Base-by-base conservation (phyloP, 257 asterid genomes). In the Petrea volubilis region DNA sequence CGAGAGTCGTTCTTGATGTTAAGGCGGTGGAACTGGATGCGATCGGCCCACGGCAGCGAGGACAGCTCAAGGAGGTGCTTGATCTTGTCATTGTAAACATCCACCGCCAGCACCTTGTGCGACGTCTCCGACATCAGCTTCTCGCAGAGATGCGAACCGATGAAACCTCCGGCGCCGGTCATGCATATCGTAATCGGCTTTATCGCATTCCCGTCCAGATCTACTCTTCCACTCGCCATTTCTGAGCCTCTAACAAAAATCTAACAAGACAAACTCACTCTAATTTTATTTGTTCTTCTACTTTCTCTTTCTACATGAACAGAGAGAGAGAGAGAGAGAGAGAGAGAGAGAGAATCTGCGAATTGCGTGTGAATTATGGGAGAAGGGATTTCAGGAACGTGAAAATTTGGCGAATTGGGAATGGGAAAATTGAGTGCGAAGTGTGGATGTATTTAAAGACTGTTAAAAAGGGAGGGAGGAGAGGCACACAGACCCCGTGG, bases 141-240 rank as follows among this genome's bases (percentile, higher is more conserved):
- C 87, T 93, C 98, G 74, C 98, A 93, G 17, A 93, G 88, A 64
- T 90, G 98, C 36, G 98, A 93, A 7, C 98, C 98, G 53, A 93
- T 93, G 86, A 93, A 93, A 3, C 98, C 98, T 11, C 98, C 98
- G 53, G 98, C 98, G 34, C 96, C 98, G 46, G 88, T 93, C 97
- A 93, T 88, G 85, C 97, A 93, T 77, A 90, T 90, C 21, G 93
- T 93, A 15, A 93, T 77, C 74, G 89, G 88, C 76, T 87, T 83
- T 0, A 93, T 85, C 68, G 84, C 77, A 56, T 86, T 88, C 15
- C 98, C 98, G 60, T 93, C 96, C 88, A 93, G 97, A 93, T 93
- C 97, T 83, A 88, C 71, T 65, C 95, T 85, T 51, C 81, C 96
- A 47, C 17, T 72, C 62, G 96, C 87, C 98, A 90, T 90, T 82